Base-by-base conservation (phyloP, 169 alveolate species). In the Miamiensis avidus region DNA sequence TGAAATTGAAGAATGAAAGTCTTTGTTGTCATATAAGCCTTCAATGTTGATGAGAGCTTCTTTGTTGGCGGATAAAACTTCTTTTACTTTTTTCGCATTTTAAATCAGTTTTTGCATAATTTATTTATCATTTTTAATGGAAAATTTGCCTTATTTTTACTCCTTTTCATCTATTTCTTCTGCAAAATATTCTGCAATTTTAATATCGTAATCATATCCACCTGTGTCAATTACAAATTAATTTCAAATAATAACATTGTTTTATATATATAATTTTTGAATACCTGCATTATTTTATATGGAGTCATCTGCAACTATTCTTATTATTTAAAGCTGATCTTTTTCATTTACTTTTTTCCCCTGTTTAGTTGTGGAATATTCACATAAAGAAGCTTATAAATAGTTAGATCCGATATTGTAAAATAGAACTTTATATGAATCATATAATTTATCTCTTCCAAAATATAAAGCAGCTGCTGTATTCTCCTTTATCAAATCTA, bases 41-140 rank as follows among this genome's bases (percentile, higher is more conserved):
- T 88, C 91, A 11, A 92, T 81, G 30, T 88, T 85, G 29, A 92
- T 83, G 33, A 34, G 33, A 1, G 76, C 84, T 33, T 89, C 93
- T 86, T 95, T 95, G 81, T 95, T 95, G 33, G 96, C 96, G 28
- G 95, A 90, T 29, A 95, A 83, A n/a, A 91, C 86, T 81, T 95
- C 97, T 74, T 95, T 95, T 49, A 88, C 84, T 88, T 90, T 95
- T n/a, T 75, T 81, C 0, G 91, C 87, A 74, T 90, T 94, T 34
- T 89, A 90, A 11, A 86, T 31, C 29, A 95, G 76, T 85, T 94
- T 89, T 31, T 89, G 88, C 84, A 90, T 83, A 20, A 90, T 91
- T 87, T 86, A 93, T 26, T 88, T 81, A 75, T 88, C 85, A 15
- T 74, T 76, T 74, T 85, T 78, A 27, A 95, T 79, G 31, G 93